phyloP scores from a whole-genome alignment of 106 monocot genomes.

The Dactylorhiza incarnata region DNA sequence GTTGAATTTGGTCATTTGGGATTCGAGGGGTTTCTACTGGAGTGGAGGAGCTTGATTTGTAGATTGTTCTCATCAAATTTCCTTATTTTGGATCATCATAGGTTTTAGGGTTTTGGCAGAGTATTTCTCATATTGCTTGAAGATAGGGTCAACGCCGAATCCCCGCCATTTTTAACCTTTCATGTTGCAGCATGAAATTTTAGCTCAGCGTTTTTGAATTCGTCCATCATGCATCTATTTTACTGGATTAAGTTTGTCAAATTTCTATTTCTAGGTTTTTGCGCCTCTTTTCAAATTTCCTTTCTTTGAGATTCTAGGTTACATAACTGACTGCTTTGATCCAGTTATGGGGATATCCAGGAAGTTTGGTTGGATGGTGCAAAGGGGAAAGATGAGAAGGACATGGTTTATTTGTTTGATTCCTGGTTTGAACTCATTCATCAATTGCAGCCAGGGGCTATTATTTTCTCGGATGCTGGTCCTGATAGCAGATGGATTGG shows the following conservation, averaged over 20 bases:
- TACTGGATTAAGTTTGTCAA: no score
- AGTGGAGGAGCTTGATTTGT: neutral
- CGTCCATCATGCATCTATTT: no score
- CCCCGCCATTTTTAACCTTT: no score
- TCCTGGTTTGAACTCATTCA: conserved; percentile 84
- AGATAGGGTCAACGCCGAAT: no score
- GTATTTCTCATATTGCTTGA: no score
- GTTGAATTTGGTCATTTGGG: neutral
- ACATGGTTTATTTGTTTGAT: conserved; percentile 71
- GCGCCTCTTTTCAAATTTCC: neutral
- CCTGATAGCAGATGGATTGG: conserved; percentile 86
- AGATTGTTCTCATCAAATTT: neutral
- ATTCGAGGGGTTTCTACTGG: neutral
- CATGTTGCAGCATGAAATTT: no score
- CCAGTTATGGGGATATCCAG: conserved; percentile 80
- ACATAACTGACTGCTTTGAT: conserved; percentile 11
- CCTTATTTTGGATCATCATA: neutral
- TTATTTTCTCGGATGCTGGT: conserved; percentile 89
- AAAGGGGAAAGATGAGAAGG: conserved; percentile 51
- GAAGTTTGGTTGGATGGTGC: conserved; percentile 95
- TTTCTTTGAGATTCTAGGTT: neutral
- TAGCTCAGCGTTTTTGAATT: no score
- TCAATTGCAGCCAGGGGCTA: conserved; percentile 76
- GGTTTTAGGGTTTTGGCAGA: no score
- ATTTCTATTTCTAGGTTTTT: no score